A percentile compares a stretch with the other conserved stretches of the same genome.
phyloP scores from a whole-genome alignment of 305 asterid species.

The Solanum hybrid region DNA sequence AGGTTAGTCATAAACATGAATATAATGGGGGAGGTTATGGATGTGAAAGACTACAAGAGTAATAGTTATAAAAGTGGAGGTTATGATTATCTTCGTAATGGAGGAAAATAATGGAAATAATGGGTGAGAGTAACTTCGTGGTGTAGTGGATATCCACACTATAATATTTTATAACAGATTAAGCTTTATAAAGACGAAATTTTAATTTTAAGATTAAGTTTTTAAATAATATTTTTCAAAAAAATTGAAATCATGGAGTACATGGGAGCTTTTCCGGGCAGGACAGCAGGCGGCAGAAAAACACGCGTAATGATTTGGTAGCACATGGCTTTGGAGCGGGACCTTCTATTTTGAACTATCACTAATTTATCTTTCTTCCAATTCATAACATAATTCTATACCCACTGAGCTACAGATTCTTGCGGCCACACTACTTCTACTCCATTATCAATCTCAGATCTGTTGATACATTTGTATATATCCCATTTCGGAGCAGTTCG shows the following conservation, averaged over 20 bases:
- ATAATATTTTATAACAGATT: too few species aligned
- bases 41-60: too few species aligned
- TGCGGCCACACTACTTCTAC: background rate
- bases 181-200: too few species aligned
- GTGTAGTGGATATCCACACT: too few species aligned
- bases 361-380: background rate
- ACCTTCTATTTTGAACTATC: background rate
- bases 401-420: background rate
- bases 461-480: background rate
- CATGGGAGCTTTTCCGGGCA: background rate
- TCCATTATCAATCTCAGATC: background rate
- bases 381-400: background rate
- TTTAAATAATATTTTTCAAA: background rate
- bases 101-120: too few species aligned
- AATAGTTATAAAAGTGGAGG: too few species aligned
- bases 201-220: too few species aligned
- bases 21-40: too few species aligned
- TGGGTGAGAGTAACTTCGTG: too few species aligned
- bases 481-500: background rate
- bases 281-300: background rate
- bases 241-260: background rate
- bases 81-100: too few species aligned
- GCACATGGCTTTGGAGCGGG: background rate
- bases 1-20: too few species aligned
- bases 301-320: background rate